Conservation (phyloP, 163 green algal species). For the Scenedesmus sp. region DNA sequence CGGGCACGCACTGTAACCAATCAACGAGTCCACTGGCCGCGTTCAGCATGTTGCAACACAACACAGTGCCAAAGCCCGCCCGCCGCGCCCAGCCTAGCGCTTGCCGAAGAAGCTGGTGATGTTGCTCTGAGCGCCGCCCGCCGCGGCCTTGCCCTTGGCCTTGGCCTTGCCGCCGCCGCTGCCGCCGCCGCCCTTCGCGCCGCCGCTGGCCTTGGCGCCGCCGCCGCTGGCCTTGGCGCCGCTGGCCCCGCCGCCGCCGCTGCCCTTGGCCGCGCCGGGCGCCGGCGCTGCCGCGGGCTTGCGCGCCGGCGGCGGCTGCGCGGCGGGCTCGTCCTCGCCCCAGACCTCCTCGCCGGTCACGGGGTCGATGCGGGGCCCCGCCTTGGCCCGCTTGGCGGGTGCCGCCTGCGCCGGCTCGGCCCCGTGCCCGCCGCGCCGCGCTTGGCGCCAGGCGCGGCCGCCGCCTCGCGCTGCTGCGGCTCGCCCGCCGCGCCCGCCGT, state of each 20-base stretch:
- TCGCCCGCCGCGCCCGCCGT: constrained; percentile 1
- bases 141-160: constrained; percentile 1
- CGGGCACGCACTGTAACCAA: too few species aligned
- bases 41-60: too few species aligned
- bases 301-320: background rate
- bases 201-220: constrained; percentile 18
- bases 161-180: constrained; percentile 9
- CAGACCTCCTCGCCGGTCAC: constrained; percentile 46
- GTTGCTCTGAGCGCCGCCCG: constrained; percentile 30
- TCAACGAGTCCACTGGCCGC: too few species aligned
- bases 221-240: background rate
- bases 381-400: constrained; percentile 20
- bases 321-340: constrained; percentile 39
- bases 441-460: too few species aligned
- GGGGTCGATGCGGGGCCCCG: constrained; percentile 35
- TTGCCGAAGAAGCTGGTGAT: constrained; percentile 64
- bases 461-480: background rate
- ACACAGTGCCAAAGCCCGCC: too few species aligned
- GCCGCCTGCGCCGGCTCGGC: background rate
- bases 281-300: background rate
- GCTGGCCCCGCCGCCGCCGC: background rate
- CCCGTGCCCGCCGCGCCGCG: too few species aligned
- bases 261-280: background rate
- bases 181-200: background rate
- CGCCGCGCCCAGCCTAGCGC: too few species aligned